Percentiles rank a stretch among this genome's conserved stretches.
phyloP scores from a whole-genome alignment of 805 yeast genomes.

The Yarrowia yakushimensis region DNA sequence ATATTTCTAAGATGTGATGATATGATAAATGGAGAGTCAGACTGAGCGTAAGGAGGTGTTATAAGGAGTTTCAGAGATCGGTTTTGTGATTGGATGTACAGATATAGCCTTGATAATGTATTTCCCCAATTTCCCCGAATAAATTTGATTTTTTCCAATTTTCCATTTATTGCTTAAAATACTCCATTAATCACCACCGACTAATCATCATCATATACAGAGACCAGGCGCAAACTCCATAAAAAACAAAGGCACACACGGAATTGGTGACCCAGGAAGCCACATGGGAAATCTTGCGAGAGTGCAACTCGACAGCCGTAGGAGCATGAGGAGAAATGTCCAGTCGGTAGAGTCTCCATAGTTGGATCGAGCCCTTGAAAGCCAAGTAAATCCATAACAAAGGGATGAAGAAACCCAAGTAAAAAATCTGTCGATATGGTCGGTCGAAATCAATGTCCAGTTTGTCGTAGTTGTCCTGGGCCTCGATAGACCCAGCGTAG shows the following conservation, averaged over 20 bases:
- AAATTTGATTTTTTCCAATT: neutral
- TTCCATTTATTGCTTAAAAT: neutral
- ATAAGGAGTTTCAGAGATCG: no score
- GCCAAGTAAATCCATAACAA: neutral
- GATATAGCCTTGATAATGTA: no score
- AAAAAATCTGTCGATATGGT: neutral
- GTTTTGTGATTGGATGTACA: no score
- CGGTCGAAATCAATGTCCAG: neutral
- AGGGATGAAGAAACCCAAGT: neutral
- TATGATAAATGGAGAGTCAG: no score
- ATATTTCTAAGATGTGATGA: no score
- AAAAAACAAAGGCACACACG: neutral
- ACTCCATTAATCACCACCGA: neutral
- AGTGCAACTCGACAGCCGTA: neutral
- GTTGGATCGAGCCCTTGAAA: neutral
- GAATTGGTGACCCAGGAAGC: neutral
- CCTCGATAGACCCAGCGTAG: neutral
- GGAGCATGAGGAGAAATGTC: neutral
- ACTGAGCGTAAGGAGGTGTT: no score
- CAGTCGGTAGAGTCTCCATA: neutral
- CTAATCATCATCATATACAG: neutral
- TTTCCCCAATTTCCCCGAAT: no score
- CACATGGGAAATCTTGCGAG: neutral
- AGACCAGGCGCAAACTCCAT: neutral
- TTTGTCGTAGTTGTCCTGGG: constrained; percentile 4